These are phyloP conservation scores for Gossypium schwendimanii DNA, from an alignment of 441 rosid genomes.

Conservation along the genomic window DNA sequence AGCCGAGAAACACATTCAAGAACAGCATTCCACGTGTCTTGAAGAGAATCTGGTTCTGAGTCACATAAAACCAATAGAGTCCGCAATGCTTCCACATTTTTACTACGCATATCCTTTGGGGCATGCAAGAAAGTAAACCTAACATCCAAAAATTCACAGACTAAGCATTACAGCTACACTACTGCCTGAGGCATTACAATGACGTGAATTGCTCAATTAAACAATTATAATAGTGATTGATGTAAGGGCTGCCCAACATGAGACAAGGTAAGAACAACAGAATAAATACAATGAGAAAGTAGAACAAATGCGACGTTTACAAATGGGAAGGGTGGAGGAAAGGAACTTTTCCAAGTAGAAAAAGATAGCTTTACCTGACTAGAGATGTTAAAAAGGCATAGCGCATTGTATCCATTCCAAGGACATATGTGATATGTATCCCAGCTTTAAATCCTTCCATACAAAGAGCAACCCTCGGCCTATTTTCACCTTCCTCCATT, in stretches of 20 bases:
- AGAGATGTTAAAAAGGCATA: conserved; percentile 96
- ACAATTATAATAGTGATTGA: conserved; percentile 8
- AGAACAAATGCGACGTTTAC: neutral
- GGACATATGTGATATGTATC: conserved; percentile 78
- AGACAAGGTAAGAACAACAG: conserved; percentile 8
- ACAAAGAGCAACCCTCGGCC: conserved; percentile 81
- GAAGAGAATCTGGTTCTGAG: conserved; percentile 77
- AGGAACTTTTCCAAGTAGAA: neutral
- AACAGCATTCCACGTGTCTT: conserved; percentile 99
- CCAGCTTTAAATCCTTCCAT: conserved; percentile 99
- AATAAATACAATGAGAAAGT: neutral
- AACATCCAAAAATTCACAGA: conserved; percentile 25
- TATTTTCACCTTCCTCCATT: conserved; percentile 99
- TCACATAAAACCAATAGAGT: conserved; percentile 76
- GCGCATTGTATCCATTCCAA: conserved; percentile 99
- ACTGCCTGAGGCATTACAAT: neutral
- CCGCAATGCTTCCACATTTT: conserved; percentile 96
- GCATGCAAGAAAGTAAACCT: conserved; percentile 99
- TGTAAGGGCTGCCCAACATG: neutral
- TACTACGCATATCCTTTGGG: conserved; percentile 95
- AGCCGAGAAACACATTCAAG: conserved; percentile 98
- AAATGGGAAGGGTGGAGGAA: neutral
- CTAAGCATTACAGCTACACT: neutral
- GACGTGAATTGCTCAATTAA: conserved; percentile 5
- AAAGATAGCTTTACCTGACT: conserved; percentile 54